A percentile compares a stretch with the other conserved stretches of the same genome.
Conservation (phyloP, 1,139 yeast species). For the Blastobotrys elegans region DNA sequence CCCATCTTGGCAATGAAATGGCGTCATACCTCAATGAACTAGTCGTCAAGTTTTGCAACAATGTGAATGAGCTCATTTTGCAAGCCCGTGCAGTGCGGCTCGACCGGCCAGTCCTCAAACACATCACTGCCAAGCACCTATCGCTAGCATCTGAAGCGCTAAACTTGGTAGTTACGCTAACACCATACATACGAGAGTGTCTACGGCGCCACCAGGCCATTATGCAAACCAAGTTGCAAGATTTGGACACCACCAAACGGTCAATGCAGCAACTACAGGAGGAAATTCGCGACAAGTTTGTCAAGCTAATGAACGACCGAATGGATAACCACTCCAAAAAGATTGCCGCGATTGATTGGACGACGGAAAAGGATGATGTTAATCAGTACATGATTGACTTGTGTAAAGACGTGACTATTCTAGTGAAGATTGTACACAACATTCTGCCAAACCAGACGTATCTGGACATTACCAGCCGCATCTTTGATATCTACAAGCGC, state of each 20-base stretch:
- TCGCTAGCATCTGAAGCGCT: slow-evolving; percentile 63
- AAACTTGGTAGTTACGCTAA: slow-evolving; percentile 39
- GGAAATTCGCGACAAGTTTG: slow-evolving; percentile 61
- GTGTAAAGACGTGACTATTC: slow-evolving; percentile 61
- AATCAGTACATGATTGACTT: slow-evolving; percentile 62
- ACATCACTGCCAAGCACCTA: slow-evolving; percentile 69
- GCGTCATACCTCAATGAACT: slow-evolving; percentile 43
- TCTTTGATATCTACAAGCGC: slow-evolving; percentile 56
- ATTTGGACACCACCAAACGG: slow-evolving; percentile 36
- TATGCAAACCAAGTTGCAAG: slow-evolving; percentile 32
- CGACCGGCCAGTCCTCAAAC: slow-evolving; percentile 62
- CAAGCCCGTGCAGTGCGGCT: slow-evolving; percentile 70
- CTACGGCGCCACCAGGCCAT: slow-evolving; percentile 27
- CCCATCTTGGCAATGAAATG: slow-evolving; percentile 41
- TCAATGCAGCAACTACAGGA: slow-evolving; percentile 55
- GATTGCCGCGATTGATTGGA: slow-evolving; percentile 48
- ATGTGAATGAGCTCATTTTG: slow-evolving; percentile 57
- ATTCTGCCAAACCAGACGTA: slow-evolving; percentile 53
- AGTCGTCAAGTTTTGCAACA: slow-evolving; percentile 50
- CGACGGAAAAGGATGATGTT: slow-evolving; percentile 41
- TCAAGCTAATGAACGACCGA: slow-evolving; percentile 67
- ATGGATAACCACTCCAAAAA: slow-evolving; percentile 46
- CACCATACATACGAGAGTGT: slow-evolving; percentile 35
- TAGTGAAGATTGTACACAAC: slow-evolving; percentile 54
- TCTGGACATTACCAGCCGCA: slow-evolving; percentile 30